Conservation (phyloP, 345 rosid genomes). For the Geranium rotundifolium region DNA sequence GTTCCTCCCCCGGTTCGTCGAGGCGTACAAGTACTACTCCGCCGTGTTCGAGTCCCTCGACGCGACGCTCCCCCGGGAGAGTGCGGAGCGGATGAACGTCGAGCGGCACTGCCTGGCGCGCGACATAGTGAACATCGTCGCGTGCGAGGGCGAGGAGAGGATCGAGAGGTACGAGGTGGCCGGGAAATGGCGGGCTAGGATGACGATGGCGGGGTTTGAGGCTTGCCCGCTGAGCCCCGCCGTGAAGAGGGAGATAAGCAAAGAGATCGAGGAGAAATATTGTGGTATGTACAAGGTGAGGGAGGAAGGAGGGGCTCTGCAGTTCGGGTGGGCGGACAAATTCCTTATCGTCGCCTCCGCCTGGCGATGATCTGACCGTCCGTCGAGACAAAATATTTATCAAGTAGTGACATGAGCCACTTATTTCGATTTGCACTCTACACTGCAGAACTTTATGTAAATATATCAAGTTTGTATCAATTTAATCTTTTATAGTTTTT, state of each 20-base stretch:
- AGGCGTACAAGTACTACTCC: slow-evolving; percentile 80
- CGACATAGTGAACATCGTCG: slow-evolving; percentile 84
- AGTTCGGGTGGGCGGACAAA: slow-evolving; percentile 84
- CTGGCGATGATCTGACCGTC: slow-evolving; percentile 47
- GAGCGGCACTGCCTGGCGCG: slow-evolving; percentile 92
- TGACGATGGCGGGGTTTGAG: slow-evolving; percentile 85
- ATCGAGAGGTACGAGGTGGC: slow-evolving; percentile 87
- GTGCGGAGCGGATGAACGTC: slow-evolving; percentile 92
- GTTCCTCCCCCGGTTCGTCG: slow-evolving; percentile 63
- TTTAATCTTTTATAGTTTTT: too few species aligned
- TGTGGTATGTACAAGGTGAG: slow-evolving; percentile 48
- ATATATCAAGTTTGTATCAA: too few species aligned
- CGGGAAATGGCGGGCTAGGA: slow-evolving; percentile 92
- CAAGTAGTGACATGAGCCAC: too few species aligned
- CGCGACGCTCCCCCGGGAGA: slow-evolving; percentile 78
- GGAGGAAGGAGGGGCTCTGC: slow-evolving; percentile 60
- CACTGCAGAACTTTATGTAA: too few species aligned
- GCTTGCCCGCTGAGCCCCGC: slow-evolving; percentile 46
- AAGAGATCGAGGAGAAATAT: slow-evolving; percentile 40
- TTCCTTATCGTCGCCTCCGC: slow-evolving; percentile 84
- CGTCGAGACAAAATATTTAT: too few species aligned
- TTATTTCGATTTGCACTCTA: too few species aligned
- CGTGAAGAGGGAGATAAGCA: slow-evolving; percentile 37
- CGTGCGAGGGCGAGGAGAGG: slow-evolving; percentile 95
- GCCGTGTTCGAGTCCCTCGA: slow-evolving; percentile 89